These are phyloP conservation scores for Mycothermus thermophilus DNA, from an alignment of 495 filamentous ascomycete species.

Conservation along the genomic window DNA sequence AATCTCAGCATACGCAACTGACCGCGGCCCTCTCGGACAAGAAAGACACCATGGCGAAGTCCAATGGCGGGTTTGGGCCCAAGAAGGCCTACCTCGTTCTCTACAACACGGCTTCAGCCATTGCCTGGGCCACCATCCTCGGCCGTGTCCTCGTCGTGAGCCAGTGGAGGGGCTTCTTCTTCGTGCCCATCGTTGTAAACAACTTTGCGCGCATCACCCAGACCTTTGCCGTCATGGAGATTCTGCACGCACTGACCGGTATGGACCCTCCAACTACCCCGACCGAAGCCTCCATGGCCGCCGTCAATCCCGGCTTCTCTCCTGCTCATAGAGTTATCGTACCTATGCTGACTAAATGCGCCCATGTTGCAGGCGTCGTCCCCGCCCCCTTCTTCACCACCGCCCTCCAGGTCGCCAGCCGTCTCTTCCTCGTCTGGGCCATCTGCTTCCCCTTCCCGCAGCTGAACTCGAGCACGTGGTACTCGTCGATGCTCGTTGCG, in stretches of 20 bases:
- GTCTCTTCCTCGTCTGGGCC: constrained; percentile 75
- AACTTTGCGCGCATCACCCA: constrained; percentile 66
- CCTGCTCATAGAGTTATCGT: no score
- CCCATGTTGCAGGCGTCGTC: constrained; percentile 48
- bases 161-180: constrained; percentile 8
- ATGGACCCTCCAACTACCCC: no score
- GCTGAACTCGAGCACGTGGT: constrained; percentile 36
- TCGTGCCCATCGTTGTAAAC: constrained; percentile 38
- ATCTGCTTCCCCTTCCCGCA: constrained; percentile 53
- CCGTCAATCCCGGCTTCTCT: background rate
- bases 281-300: constrained; percentile 2
- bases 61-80: constrained; percentile 17
- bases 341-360: background rate
- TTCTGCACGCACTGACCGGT: constrained; percentile 65
- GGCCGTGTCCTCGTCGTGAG: constrained; percentile 34
- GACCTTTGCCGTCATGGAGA: constrained; percentile 67
- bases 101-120: constrained; percentile 67
- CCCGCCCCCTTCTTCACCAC: constrained; percentile 76
- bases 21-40: no score
- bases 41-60: constrained; percentile 3
- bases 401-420: constrained; percentile 70
- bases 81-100: constrained; percentile 56
- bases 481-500: constrained; percentile 59
- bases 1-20: no score
- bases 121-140: constrained; percentile 63